These are phyloP conservation scores for Rozella allomycis DNA, from an alignment of 371 early-diverging fungal species.

Conservation along the genomic window DNA sequence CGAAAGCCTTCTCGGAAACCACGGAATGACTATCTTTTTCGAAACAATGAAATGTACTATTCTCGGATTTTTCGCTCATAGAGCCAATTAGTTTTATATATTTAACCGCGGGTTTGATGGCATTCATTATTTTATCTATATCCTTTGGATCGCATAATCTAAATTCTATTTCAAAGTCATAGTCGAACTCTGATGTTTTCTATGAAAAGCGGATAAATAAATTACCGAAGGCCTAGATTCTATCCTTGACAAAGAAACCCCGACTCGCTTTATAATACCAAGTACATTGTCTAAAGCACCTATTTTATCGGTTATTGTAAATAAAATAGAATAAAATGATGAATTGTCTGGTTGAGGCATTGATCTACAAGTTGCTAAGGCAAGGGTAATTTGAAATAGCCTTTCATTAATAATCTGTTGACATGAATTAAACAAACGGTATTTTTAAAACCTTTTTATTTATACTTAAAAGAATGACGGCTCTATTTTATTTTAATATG, in stretches of 20 bases:
- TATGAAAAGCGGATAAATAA: too few relatives aligned
- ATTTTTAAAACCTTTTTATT: too few relatives aligned
- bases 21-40: conserved; percentile 29
- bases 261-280: conserved; percentile 38
- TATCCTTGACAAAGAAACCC: conserved; percentile 68
- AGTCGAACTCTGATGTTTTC: conserved; percentile 47
- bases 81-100: conserved; percentile 25
- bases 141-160: conserved; percentile 30
- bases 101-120: conserved; percentile 32
- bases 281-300: conserved; percentile 71
- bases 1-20: conserved; percentile 82
- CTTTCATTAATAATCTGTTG: too few relatives aligned
- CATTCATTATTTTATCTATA: conserved; percentile 31
- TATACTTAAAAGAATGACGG: too few relatives aligned
- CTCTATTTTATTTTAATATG: too few relatives aligned
- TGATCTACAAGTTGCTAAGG: too few relatives aligned
- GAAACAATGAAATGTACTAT: conserved; percentile 1
- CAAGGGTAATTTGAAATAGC: too few relatives aligned
- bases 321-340: too few relatives aligned
- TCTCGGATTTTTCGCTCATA: conserved; percentile 1
- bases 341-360: too few relatives aligned
- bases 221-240: conserved; percentile 55
- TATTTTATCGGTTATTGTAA: conserved; percentile 59
- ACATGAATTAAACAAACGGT: too few relatives aligned
- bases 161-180: conserved; percentile 84